Conservation (phyloP, 1,139 yeast species). For the Scheffersomyces titani region DNA sequence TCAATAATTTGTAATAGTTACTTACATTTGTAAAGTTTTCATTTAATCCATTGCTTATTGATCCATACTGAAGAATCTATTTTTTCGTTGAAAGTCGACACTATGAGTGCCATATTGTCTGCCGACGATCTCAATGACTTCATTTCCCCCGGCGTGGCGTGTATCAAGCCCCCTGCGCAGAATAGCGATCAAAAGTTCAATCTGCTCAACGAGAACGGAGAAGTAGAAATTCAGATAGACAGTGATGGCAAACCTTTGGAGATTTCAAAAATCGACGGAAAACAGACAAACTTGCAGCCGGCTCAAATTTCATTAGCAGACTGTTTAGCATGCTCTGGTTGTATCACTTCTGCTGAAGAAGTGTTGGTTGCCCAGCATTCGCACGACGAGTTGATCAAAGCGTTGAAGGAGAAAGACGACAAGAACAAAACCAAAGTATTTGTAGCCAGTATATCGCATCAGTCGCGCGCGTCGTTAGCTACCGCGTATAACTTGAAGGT, state of each 20-base stretch:
- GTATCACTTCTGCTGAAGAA: constrained; percentile 96
- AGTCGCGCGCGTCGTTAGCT: constrained; percentile 80
- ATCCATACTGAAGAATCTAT: neutral
- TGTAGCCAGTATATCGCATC: constrained; percentile 85
- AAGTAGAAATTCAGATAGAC: constrained; percentile 67
- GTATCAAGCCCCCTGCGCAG: constrained; percentile 69
- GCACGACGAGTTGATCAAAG: constrained; percentile 72
- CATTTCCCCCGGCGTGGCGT: constrained; percentile 91
- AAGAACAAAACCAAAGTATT: constrained; percentile 38
- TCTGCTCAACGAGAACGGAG: constrained; percentile 22
- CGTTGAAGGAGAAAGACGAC: constrained; percentile 37
- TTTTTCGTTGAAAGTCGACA: neutral
- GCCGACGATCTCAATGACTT: constrained; percentile 93
- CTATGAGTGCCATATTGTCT: constrained; percentile 84
- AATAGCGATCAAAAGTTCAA: constrained; percentile 1
- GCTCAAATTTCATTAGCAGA: constrained; percentile 91
- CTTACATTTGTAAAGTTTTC: neutral
- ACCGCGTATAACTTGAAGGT: constrained; percentile 60
- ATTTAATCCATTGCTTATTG: neutral
- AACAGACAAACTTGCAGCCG: constrained; percentile 55
- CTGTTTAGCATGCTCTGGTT: constrained; percentile 96
- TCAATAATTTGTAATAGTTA: neutral
- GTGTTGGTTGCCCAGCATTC: constrained; percentile 89
- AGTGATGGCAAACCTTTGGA: constrained; percentile 70
- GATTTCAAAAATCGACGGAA: constrained; percentile 60